Conservation (phyloP, 2,329 filamentous ascomycete species). For the Gaeumannomyces tritici region DNA sequence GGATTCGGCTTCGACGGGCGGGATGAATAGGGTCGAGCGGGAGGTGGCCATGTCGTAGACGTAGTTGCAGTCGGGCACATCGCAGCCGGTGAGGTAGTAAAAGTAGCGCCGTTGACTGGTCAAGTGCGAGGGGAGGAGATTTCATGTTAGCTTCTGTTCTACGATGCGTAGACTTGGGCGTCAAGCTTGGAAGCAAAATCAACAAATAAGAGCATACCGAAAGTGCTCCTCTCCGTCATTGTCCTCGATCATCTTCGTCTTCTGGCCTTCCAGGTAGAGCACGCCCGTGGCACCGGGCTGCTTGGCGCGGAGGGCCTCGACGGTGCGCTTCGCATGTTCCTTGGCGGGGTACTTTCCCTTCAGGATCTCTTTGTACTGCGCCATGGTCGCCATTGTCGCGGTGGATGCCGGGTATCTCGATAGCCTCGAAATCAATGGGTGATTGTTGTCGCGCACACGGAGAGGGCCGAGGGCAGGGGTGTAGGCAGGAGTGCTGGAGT, state of each 20-base stretch:
- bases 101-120: conserved; percentile 89
- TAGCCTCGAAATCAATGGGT: background rate
- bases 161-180: too few species aligned
- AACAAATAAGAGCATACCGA: conserved; percentile 39
- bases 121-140: background rate
- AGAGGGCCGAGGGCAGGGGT: background rate
- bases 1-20: conserved; percentile 74
- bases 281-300: conserved; percentile 58
- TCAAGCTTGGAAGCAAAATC: too few species aligned
- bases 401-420: background rate
- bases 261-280: conserved; percentile 81
- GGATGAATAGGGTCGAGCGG: conserved; percentile 80
- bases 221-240: conserved; percentile 78
- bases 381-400: conserved; percentile 8
- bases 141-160: background rate
- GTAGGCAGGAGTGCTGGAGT: background rate
- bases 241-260: conserved; percentile 76
- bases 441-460: background rate
- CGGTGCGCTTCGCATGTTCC: conserved; percentile 75
- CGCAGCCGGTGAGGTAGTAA: conserved; percentile 85
- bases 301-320: conserved; percentile 62
- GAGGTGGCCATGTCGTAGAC: conserved; percentile 69
- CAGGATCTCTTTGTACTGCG: conserved; percentile 40
- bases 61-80: conserved; percentile 69
- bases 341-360: conserved; percentile 73